Base-by-base conservation (phyloP, 1,284 basidiomycete species). In the Exsudoporus floridanus region DNA sequence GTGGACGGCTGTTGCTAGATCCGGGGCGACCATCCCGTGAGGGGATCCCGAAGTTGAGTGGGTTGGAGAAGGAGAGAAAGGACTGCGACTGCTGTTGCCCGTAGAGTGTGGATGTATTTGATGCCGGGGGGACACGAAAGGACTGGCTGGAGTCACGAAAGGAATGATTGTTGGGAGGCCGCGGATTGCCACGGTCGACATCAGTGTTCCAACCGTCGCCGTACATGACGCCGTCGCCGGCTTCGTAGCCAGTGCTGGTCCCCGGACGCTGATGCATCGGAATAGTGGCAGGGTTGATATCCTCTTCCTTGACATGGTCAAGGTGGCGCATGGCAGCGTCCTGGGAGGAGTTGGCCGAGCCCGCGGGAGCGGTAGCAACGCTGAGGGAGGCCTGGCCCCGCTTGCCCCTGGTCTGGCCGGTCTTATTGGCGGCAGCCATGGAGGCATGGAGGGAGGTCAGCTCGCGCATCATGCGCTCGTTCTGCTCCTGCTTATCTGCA, bases 391-490 rank as follows among this genome's bases (percentile, higher is more conserved):
- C n/a, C 61, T 70, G 63, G 9, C 51, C 60, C 21, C 80, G 71
- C 52, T 78, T 76, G 14, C 73, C 74, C 25, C 80, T 73, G 9
- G 77, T 33, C 46, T 71, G 70, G 48, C 76, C 70, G 39, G 76
- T 71, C 70, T 88, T 88, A 71, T 78, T 81, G 36, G 83, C 83
- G 13, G 86, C 86, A 19, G 84, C 82, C 84, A 97, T 90, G 46
- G 81, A 83, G 28, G 92, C 88, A 61, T 97, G 94, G 30, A 96
- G 80, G 4, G 85, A 82, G 33, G 90, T 90, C 53, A 97, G 84
- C 52, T 93, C 89, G 58, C 87, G 84, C 83, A 96, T 92, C 90
- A 95, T 94, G 40, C 81, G 76, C 69, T 95, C 92, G 77, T 98
- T 98, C 68, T 87, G 81, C 0, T 90, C 87, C 66, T 82, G 81